Conservation (phyloP, 768 basidiomycete species). For the Suillus decipiens region DNA sequence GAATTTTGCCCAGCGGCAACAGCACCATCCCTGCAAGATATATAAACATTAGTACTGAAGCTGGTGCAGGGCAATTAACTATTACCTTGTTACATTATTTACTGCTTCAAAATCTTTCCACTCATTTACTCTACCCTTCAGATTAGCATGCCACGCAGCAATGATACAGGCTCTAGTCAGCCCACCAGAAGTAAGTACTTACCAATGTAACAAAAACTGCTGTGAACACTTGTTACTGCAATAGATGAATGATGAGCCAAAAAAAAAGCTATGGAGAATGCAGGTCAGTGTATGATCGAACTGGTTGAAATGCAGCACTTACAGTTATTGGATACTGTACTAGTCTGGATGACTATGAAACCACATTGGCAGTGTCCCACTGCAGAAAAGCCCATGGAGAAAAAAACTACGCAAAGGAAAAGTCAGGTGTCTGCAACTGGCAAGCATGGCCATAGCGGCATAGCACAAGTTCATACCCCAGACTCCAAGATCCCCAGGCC, state of each 20-base stretch:
- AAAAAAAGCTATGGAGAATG: neutral
- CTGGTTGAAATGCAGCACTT: neutral
- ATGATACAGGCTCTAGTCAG: too few species aligned
- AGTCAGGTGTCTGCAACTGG: neutral
- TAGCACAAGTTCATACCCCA: too few species aligned
- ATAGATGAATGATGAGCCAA: neutral
- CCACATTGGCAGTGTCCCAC: neutral
- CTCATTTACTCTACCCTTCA: too few species aligned
- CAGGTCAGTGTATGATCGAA: neutral
- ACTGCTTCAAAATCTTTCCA: too few species aligned
- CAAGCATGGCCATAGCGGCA: neutral
- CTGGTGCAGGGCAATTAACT: too few species aligned
- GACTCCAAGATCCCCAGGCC: neutral
- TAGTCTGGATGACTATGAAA: neutral
- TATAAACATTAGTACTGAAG: too few species aligned
- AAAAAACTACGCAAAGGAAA: neutral
- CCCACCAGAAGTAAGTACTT: neutral
- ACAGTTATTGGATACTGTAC: neutral
- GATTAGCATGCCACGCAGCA: too few species aligned
- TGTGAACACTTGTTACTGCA: too few species aligned
- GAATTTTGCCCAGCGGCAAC: too few species aligned
- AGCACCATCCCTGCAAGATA: too few species aligned
- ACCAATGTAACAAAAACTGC: neutral
- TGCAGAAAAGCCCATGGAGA: neutral
- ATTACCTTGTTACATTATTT: too few species aligned